A percentile compares a stretch with the other conserved stretches of the same genome.
phyloP scores from a whole-genome alignment of 495 filamentous ascomycete species.

The Extremus antarcticus region DNA sequence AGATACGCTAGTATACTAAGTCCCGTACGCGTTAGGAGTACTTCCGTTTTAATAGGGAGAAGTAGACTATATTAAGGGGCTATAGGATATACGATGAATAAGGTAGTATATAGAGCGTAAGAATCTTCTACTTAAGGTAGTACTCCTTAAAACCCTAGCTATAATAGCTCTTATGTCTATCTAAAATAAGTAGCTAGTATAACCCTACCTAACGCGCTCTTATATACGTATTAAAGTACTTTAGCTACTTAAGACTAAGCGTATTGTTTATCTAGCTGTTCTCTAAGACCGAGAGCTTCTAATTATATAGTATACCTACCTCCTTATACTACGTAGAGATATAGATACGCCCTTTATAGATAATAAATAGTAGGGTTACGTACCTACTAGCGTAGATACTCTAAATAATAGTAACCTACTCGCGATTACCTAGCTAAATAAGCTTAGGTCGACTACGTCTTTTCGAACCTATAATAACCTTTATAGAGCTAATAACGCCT shows the following conservation, averaged over 20 bases:
- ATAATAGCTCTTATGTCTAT: conserved; percentile 10
- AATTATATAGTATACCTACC: conserved; percentile 21
- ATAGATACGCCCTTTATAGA: conserved; percentile 26
- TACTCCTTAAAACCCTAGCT: conserved; percentile 10
- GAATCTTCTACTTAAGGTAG: conserved; percentile 1
- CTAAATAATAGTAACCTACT: conserved; percentile 34
- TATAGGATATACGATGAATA: conserved; percentile 13
- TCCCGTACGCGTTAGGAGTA: conserved; percentile 9
- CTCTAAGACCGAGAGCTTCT: conserved; percentile 5
- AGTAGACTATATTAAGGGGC: conserved; percentile 12
- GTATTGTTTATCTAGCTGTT: conserved; percentile 15
- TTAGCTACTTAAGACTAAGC: conserved; percentile 2
- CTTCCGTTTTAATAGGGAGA: conserved; percentile 10
- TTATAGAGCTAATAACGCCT: conserved; percentile 24
- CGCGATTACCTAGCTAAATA: conserved; percentile 31
- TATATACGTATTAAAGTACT: conserved; percentile 10
- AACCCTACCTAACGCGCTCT: conserved; percentile 2
- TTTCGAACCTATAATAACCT: conserved; percentile 28
- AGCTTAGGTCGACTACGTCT: conserved; percentile 12
- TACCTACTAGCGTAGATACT: conserved; percentile 24
- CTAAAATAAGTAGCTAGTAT: conserved; percentile 13
- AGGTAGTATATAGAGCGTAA: conserved; percentile 8
- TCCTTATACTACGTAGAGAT: conserved; percentile 24
- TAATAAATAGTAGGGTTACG: conserved; percentile 30
- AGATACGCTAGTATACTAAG: conserved; percentile 8